A percentile compares a stretch with the other conserved stretches of the same genome.
Conservation (phyloP, 164 flowering plant genomes). For the Berberis thunbergii region DNA sequence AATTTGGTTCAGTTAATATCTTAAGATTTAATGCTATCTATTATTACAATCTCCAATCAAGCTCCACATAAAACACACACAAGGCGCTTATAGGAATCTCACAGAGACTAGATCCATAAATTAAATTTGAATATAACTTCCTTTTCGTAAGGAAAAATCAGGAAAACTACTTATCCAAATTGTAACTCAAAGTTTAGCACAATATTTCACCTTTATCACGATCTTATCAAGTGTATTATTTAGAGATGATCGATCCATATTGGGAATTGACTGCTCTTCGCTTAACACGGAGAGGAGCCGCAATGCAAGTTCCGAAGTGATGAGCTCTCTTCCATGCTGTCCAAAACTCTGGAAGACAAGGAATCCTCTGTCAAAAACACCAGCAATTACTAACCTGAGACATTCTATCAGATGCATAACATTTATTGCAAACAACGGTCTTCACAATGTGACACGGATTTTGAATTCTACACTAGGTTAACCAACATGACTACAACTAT, state of each 20-base stretch:
- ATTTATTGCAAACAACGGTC: not conserved
- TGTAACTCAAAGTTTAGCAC: not conserved
- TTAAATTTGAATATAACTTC: too few species aligned
- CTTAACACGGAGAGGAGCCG: slow-evolving; percentile 68
- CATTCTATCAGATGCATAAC: slow-evolving; percentile 16
- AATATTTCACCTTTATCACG: slow-evolving; percentile 59
- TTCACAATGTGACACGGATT: too few species aligned
- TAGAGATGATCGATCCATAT: slow-evolving; percentile 30
- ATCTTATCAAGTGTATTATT: slow-evolving; percentile 56
- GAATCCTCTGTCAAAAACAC: slow-evolving; percentile 93
- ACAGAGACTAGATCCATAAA: too few species aligned
- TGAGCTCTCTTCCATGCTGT: slow-evolving; percentile 98
- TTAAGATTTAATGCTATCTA: too few species aligned
- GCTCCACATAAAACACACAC: too few species aligned
- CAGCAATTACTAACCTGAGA: slow-evolving; percentile 63
- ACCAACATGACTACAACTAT: not conserved
- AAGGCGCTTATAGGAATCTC: too few species aligned
- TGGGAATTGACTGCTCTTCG: slow-evolving; percentile 57
- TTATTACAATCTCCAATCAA: too few species aligned
- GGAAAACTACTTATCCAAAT: not conserved
- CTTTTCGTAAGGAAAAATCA: not conserved
- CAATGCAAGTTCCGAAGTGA: slow-evolving; percentile 88
- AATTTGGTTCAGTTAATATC: too few species aligned
- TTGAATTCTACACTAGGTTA: not conserved
- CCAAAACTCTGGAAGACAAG: slow-evolving; percentile 99